Percentiles rank a stretch among this genome's conserved stretches.
phyloP scores from a whole-genome alignment of 441 rosid species.

The Metrosideros polymorpha region DNA sequence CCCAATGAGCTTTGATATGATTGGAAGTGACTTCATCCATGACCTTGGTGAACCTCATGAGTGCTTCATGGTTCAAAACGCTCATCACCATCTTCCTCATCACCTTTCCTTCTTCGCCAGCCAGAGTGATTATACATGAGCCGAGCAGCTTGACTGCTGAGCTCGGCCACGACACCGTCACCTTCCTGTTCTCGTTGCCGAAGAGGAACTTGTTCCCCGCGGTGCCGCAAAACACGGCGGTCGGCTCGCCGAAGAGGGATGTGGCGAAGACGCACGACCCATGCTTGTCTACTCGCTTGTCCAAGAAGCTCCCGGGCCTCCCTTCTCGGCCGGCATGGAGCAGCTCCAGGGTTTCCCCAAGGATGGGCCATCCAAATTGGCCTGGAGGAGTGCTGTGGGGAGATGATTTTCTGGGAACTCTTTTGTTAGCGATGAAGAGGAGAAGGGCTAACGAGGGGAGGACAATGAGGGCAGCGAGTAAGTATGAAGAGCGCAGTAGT shows the following conservation, averaged over 20 bases:
- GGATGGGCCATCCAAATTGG: conserved; percentile 11
- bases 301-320: conserved; percentile 2
- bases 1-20: not conserved
- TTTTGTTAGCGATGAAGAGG: not conserved
- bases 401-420: not conserved
- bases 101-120: conserved; percentile 6
- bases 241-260: conserved; percentile 1
- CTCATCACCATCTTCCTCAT: conserved; percentile 4
- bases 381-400: conserved; percentile 4
- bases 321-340: not conserved
- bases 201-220: conserved; percentile 15
- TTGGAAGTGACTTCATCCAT: conserved; percentile 8
- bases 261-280: conserved; percentile 10
- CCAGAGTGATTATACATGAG: not conserved
- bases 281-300: conserved; percentile 3
- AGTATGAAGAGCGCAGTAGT: not conserved
- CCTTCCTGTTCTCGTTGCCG: conserved; percentile 11
- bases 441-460: not conserved
- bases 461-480: not conserved
- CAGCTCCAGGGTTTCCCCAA: conserved; percentile 9
- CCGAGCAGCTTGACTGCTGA: not conserved
- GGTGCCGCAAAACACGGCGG: not conserved
- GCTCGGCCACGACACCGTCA: conserved; percentile 11
- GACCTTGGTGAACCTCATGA: not conserved
- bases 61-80: conserved; percentile 3